Percentiles rank a stretch among this genome's conserved stretches.
These are phyloP conservation scores for Wickerhamomyces queroliae DNA, from an alignment of 805 yeast genomes.

Conservation along the genomic window DNA sequence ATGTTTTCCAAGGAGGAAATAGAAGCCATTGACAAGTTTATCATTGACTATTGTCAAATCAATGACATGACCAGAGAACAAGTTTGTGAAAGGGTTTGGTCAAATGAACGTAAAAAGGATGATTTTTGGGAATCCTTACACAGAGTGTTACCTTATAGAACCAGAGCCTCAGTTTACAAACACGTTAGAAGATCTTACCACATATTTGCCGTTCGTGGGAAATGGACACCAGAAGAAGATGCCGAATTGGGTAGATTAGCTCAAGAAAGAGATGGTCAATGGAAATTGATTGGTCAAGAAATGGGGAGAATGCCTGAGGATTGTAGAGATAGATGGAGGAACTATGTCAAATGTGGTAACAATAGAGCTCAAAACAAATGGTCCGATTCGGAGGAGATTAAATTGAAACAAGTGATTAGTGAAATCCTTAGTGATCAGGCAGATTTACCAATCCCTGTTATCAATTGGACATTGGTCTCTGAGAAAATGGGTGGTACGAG, in stretches of 20 bases:
- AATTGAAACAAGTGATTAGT: slow-evolving; percentile 48
- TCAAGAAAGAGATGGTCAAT: slow-evolving; percentile 66
- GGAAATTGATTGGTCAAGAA: slow-evolving; percentile 78
- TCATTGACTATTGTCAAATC: slow-evolving; percentile 60
- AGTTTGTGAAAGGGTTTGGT: slow-evolving; percentile 83
- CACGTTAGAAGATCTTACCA: slow-evolving; percentile 90
- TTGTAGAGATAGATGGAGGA: slow-evolving; percentile 95
- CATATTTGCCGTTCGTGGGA: slow-evolving; percentile 80
- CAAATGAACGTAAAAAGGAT: slow-evolving; percentile 78
- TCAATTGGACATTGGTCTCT: slow-evolving; percentile 90
- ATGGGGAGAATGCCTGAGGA: slow-evolving; percentile 97
- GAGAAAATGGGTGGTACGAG: slow-evolving; percentile 87
- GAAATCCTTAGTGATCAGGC: slow-evolving; percentile 38
- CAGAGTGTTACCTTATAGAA: slow-evolving; percentile 74
- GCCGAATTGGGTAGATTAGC: slow-evolving; percentile 56
- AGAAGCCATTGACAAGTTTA: slow-evolving; percentile 65
- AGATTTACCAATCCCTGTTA: slow-evolving; percentile 29
- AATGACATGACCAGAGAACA: slow-evolving; percentile 58
- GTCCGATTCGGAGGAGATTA: slow-evolving; percentile 66
- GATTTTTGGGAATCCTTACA: slow-evolving; percentile 84
- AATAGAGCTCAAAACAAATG: slow-evolving; percentile 75
- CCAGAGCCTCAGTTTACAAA: slow-evolving; percentile 86
- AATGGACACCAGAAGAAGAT: slow-evolving; percentile 86
- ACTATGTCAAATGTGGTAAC: slow-evolving; percentile 87
- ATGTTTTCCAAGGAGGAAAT: slow-evolving; percentile 61